A percentile compares a stretch with the other conserved stretches of the same genome.
Evolutionary conservation across 1,284 basidiomycete species (phyloP).

Genomic region (Microbotryum violaceum): DNA sequence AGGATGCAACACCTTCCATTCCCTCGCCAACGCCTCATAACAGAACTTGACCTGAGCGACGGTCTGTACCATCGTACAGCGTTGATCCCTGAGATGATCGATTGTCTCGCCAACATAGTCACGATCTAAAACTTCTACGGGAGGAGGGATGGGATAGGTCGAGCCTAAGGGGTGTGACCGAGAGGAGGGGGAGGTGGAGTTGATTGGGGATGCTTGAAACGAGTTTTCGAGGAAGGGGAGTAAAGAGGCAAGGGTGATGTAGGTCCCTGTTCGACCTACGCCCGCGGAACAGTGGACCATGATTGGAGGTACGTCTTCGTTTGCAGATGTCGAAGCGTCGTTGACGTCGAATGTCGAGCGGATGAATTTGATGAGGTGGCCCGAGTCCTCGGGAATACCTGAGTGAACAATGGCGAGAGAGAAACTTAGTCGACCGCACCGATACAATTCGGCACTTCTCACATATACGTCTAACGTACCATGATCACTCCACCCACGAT

Average conservation of each 20-base stretch:
- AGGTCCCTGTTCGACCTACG: conserved; percentile 45
- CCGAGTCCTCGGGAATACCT: conserved; percentile 28
- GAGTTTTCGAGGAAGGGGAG: conserved; percentile 18
- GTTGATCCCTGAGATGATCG: conserved; percentile 67
- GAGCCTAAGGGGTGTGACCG: neutral
- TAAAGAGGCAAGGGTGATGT: conserved; percentile 56
- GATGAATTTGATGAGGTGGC: conserved; percentile 25
- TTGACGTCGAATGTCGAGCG: conserved; percentile 12
- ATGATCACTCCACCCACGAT: conserved; percentile 29
- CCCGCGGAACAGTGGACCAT: conserved; percentile 63
- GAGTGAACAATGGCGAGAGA: neutral
- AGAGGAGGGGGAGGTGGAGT: conserved; percentile 7
- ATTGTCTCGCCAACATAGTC: conserved; percentile 65
- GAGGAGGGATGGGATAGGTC: conserved; percentile 8
- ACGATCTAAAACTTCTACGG: neutral
- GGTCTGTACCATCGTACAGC: conserved; percentile 71
- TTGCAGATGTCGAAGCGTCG: neutral
- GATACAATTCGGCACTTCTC: no score
- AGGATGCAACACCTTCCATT: conserved; percentile 11
- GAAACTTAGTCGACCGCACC: neutral
- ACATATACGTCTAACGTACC: conserved; percentile 3
- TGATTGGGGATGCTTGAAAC: conserved; percentile 13
- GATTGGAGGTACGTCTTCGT: conserved; percentile 47
- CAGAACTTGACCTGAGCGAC: conserved; percentile 58
- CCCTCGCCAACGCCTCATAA: conserved; percentile 47